Evolutionary conservation across 768 basidiomycete species (phyloP).

Genomic region (Leccinum boreale): DNA sequence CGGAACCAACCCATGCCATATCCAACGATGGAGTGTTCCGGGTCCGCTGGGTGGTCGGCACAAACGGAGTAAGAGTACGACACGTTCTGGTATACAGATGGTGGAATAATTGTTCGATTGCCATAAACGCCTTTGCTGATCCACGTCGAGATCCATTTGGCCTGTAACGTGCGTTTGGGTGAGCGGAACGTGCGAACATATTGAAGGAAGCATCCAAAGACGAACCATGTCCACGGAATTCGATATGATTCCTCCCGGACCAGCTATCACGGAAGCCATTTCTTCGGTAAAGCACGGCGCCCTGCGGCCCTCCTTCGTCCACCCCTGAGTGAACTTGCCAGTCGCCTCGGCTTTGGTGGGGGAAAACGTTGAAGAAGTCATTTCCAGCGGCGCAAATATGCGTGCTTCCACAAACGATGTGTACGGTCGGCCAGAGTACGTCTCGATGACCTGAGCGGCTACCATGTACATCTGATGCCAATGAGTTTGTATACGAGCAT

Average conservation of each 20-base stretch:
- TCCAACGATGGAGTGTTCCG: constrained; percentile 28
- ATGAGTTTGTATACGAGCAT: not conserved
- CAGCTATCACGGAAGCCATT: constrained; percentile 26
- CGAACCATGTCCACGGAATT: constrained; percentile 41
- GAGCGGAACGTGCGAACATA: not conserved
- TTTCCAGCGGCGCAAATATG: constrained; percentile 39
- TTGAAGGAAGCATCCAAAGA: not conserved
- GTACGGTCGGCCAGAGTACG: constrained; percentile 33
- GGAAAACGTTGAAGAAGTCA: constrained; percentile 40
- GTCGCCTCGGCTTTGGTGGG: constrained; percentile 28
- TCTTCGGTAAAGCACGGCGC: constrained; percentile 34
- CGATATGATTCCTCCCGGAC: constrained; percentile 44
- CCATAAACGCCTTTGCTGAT: constrained; percentile 33
- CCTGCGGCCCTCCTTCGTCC: constrained; percentile 31
- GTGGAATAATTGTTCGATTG: constrained; percentile 34
- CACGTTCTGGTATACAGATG: constrained; percentile 24
- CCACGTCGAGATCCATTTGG: constrained; percentile 37
- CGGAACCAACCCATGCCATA: constrained; percentile 47
- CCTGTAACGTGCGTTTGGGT: constrained; percentile 21
- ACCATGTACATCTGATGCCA: constrained; percentile 38
- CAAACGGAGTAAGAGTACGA: constrained; percentile 32
- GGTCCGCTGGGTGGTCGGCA: constrained; percentile 1
- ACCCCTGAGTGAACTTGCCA: constrained; percentile 34
- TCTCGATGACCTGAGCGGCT: constrained; percentile 32
- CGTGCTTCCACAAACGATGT: constrained; percentile 40